Base-by-base conservation (phyloP, 1,284 basidiomycete genomes). In the Sutorius eximius region DNA sequence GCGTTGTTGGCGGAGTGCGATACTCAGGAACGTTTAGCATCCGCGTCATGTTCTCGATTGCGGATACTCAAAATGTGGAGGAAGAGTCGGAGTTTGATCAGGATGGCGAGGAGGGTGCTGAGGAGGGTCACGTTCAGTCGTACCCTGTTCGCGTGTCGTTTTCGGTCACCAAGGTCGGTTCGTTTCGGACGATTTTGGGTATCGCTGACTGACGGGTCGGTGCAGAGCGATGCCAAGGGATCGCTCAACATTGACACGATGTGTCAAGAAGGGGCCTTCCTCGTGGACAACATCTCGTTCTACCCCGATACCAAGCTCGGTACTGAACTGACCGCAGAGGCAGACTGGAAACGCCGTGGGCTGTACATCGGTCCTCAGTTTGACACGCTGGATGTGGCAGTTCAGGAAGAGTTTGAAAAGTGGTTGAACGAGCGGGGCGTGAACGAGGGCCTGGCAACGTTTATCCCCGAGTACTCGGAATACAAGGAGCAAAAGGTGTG, bases 331-430 rank as follows among this genome's bases (percentile, higher is more conserved):
- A 92, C 87, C 20, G 87, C 92, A 8, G 94, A 98, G 60, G 90
- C 90, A 13, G 95, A 98, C 76, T 98, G 92, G 92, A 88, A 89
- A 69, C 85, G 95, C 50, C 84, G 95, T 42, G 93, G 91, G 10
- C 76, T 90, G 62, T 98, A 97, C 80, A 86, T 97, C 69, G 95
- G 95, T 3, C 95, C 95, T 52, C 85, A 87, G 76, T 98, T 98
- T 68, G 93, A 96, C 58, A 92, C 94, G 50, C 85, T 98, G 45
- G 96, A 98, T 69, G 80, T 89, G 33, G 72, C 73, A 7, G 84
- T 99, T 11, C 96, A 98, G 49, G 65, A 66, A 47, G 72, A 66
- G 45, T 71, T 77, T 53, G 67, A 75, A 52, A 65, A 64, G 47
- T 77, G 74, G 61, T 38, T 77, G 55, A 62, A 64, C 30, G 64